Base-by-base conservation (phyloP, 1,139 yeast species). In the Scheffersomyces parashehatae region DNA sequence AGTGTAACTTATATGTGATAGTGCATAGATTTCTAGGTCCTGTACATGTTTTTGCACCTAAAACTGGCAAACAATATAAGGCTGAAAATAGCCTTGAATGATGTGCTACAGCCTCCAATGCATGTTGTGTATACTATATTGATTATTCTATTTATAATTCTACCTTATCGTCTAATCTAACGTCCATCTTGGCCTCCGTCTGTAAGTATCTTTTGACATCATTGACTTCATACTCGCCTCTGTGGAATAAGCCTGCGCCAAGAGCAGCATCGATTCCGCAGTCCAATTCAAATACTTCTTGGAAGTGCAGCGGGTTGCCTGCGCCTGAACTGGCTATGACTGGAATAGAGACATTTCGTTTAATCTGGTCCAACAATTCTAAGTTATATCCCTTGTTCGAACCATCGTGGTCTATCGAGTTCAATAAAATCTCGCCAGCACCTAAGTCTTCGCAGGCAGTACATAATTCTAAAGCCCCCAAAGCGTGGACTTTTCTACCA, bases 241-340 rank as follows among this genome's bases (percentile, higher is more conserved):
- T 77, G 71, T 93, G 99, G 73, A 93, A 93, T 82, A 93, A 85
- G 37, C 99, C 99, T 3, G 99, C 99, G 28, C 99, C 99, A 42
- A 93, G 75, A 10, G 99, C 98, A 38, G 99, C 99, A 67, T 93
- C 99, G 2, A 93, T 85, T 3, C 81, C 77, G 28, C 97, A 89
- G 37, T 83, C 75, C 62, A 71, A 54, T 40, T 74, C 75, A 60
- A 93, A 93, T 1, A 89, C 99, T 52, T 91, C 89, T 51, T 80
- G 81, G 63, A 93, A 93, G 67, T 93, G 98, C 45, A 73, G 78
- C 2, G 99, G 99, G 33, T 73, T 81, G 37, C 99, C 99, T 5
- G 99, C 99, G 39, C 99, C 99, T 46, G 95, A 85, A 15, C 97
- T 89, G 0, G 99, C 98, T 64, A 93, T 93, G 1, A 93, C 97